phyloP scores from a whole-genome alignment of 805 yeast species.

The Candida endomychidarum region DNA sequence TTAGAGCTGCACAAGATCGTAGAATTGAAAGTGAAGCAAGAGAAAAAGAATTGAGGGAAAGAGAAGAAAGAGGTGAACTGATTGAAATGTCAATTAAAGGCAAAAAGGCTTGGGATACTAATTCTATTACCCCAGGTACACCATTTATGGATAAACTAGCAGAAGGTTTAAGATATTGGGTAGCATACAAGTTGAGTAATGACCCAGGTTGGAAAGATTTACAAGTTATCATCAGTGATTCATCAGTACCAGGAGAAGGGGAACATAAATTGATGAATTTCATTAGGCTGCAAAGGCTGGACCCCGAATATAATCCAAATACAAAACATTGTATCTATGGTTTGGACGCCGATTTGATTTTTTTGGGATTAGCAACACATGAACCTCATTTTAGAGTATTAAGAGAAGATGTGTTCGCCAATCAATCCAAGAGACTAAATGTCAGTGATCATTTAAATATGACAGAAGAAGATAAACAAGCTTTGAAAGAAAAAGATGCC shows the following conservation, averaged over 20 bases:
- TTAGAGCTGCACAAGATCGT: constrained; percentile 90
- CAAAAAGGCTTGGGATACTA: constrained; percentile 88
- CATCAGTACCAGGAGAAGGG: constrained; percentile 99
- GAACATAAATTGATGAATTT: constrained; percentile 98
- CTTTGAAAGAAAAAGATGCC: constrained; percentile 42
- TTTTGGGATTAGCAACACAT: constrained; percentile 93
- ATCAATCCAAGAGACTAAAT: constrained; percentile 51
- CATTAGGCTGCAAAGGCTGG: constrained; percentile 84
- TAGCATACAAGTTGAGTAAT: constrained; percentile 77
- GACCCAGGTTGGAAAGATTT: constrained; percentile 94
- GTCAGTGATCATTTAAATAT: constrained; percentile 52
- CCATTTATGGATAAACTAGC: constrained; percentile 95
- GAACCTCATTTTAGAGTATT: constrained; percentile 94
- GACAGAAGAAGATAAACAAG: constrained; percentile 57
- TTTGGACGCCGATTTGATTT: constrained; percentile 94
- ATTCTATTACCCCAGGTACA: constrained; percentile 98
- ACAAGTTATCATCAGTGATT: constrained; percentile 90
- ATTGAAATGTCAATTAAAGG: constrained; percentile 75
- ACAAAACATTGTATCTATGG: constrained; percentile 97
- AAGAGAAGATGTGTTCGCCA: constrained; percentile 95
- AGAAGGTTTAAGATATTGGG: constrained; percentile 82
- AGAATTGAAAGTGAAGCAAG: constrained; percentile 71
- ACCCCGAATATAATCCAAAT: constrained; percentile 85
- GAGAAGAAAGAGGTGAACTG: constrained; percentile 64
- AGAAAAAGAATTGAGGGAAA: constrained; percentile 56